Percentiles rank a stretch among this genome's conserved stretches.
phyloP scores from a whole-genome alignment of 2,329 filamentous ascomycete genomes.

The Ophiostoma sp. region DNA sequence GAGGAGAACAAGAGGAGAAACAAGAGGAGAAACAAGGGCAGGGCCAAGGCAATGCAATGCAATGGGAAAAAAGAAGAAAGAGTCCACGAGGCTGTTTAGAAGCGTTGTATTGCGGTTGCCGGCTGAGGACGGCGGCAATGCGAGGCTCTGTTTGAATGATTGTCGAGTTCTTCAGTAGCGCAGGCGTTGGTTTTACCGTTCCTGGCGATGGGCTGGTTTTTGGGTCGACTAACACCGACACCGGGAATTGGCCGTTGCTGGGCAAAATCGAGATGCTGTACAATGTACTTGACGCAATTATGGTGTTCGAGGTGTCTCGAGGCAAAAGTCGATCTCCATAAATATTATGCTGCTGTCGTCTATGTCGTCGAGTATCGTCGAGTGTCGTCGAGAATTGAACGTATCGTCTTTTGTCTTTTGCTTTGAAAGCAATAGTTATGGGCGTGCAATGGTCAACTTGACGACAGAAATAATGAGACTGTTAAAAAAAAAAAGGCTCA shows the following conservation, averaged over 20 bases:
- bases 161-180: conserved; percentile 3
- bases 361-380: not conserved
- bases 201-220: conserved; percentile 8
- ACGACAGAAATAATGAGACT: not conserved
- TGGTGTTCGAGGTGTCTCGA: not conserved
- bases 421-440: no score
- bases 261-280: conserved; percentile 10
- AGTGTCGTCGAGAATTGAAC: not conserved
- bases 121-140: conserved; percentile 10
- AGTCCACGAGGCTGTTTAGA: conserved; percentile 11
- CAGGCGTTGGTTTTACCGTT: conserved; percentile 1
- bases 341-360: not conserved
- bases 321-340: not conserved
- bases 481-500: not conserved
- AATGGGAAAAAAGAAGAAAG: not conserved
- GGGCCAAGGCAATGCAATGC: not conserved
- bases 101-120: not conserved
- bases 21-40: not conserved
- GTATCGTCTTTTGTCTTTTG: not conserved
- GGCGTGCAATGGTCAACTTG: no score
- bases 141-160: conserved; percentile 18
- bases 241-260: not conserved
- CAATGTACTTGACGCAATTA: not conserved
- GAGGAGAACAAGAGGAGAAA: not conserved
- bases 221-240: conserved; percentile 12